Percentiles rank a stretch among this genome's conserved stretches.
Conservation (phyloP, 2,329 filamentous ascomycete genomes). For the Fusarium solani-melongenae region DNA sequence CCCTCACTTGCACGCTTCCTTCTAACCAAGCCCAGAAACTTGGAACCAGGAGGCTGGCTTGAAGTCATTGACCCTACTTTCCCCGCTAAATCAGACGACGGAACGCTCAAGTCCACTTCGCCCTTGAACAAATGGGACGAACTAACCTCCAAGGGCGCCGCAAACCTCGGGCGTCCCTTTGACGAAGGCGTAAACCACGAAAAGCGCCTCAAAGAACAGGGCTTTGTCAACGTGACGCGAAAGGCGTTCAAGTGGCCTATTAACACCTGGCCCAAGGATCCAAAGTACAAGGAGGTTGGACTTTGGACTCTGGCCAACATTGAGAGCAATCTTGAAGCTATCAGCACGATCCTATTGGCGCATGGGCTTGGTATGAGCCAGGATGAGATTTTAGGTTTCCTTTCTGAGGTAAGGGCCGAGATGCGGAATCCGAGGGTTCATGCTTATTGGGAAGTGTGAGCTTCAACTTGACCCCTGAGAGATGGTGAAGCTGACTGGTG, state of each 20-base stretch:
- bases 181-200: constrained; percentile 15
- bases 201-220: constrained; percentile 1
- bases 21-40: background rate
- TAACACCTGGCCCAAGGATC: constrained; percentile 26
- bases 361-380: background rate
- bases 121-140: constrained; percentile 22
- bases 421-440: background rate
- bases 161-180: background rate
- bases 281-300: constrained; percentile 21
- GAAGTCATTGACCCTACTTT: constrained; percentile 29
- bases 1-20: background rate
- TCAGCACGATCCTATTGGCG: background rate
- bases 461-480: background rate
- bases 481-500: background rate
- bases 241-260: constrained; percentile 20
- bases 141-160: constrained; percentile 13
- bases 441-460: background rate
- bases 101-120: background rate
- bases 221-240: constrained; percentile 12
- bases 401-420: background rate
- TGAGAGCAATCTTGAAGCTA: background rate
- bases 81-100: constrained; percentile 31
- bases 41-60: constrained; percentile 30
- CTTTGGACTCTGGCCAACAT: constrained; percentile 18
- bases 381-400: background rate